These are phyloP conservation scores for Candida cerambycidarum DNA, from an alignment of 805 yeast genomes.

Conservation along the genomic window DNA sequence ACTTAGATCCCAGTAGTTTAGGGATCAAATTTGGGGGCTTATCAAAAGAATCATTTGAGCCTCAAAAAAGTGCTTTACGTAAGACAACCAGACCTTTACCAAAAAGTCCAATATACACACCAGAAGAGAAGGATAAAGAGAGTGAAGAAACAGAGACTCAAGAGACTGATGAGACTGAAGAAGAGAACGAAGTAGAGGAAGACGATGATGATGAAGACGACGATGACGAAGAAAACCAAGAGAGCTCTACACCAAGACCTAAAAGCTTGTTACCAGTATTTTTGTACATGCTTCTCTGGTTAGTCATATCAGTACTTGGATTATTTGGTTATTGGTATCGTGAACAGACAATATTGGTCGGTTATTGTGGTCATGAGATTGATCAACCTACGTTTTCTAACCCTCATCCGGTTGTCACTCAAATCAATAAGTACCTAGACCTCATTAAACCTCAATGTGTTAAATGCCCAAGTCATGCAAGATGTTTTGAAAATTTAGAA, in stretches of 20 bases:
- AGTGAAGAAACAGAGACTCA: background rate
- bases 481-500: conserved; percentile 61
- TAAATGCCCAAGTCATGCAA: conserved; percentile 79
- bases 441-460: conserved; percentile 60
- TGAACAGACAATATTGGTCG: conserved; percentile 59
- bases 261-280: conserved; percentile 7
- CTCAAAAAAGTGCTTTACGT: background rate
- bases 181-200: conserved; percentile 6
- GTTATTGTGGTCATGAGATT: conserved; percentile 73
- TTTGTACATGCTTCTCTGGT: conserved; percentile 21
- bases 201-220: conserved; percentile 4
- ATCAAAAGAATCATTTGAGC: conserved; percentile 9
- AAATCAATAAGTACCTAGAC: conserved; percentile 47
- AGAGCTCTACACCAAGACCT: background rate
- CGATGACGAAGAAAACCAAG: background rate
- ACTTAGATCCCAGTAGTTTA: background rate
- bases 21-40: conserved; percentile 6
- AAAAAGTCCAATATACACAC: conserved; percentile 6
- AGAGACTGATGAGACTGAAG: conserved; percentile 3
- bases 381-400: conserved; percentile 41
- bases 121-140: conserved; percentile 4
- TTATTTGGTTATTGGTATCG: conserved; percentile 59
- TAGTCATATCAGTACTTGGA: conserved; percentile 35
- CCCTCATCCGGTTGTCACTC: conserved; percentile 27
- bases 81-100: conserved; percentile 12